These are phyloP conservation scores for Alectoria sarmentosa DNA, from an alignment of 495 filamentous ascomycete genomes.

Conservation along the genomic window DNA sequence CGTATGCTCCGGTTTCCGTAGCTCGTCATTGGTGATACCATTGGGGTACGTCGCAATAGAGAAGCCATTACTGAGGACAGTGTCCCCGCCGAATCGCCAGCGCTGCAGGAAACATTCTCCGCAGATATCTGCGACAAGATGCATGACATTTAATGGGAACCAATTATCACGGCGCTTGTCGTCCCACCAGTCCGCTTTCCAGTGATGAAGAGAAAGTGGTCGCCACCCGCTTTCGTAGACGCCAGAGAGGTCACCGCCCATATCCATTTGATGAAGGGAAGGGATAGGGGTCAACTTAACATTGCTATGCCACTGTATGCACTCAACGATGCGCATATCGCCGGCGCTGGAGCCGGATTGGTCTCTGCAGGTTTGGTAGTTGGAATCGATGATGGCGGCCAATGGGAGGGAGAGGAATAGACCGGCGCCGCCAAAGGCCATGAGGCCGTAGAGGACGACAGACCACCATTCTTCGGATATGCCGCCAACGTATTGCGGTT, in stretches of 20 bases:
- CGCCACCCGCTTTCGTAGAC: conserved; percentile 48
- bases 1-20: conserved; percentile 40
- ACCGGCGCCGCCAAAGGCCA: conserved; percentile 55
- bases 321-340: conserved; percentile 45
- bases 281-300: conserved; percentile 45
- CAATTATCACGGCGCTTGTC: conserved; percentile 17
- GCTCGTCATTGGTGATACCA: conserved; percentile 15
- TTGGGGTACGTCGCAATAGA: conserved; percentile 46
- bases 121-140: conserved; percentile 45
- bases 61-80: conserved; percentile 52
- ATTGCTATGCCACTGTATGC: conserved; percentile 44
- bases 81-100: conserved; percentile 49
- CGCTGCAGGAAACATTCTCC: conserved; percentile 53
- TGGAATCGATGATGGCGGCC: conserved; percentile 33
- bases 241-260: conserved; percentile 43
- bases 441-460: conserved; percentile 42
- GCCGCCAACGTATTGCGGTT: conserved; percentile 48
- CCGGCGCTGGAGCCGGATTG: conserved; percentile 36
- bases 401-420: conserved; percentile 51
- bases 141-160: conserved; percentile 41
- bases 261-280: conserved; percentile 47
- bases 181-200: conserved; percentile 49
- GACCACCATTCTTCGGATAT: conserved; percentile 49
- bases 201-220: conserved; percentile 53
- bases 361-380: conserved; percentile 34